phyloP scores from a whole-genome alignment of 495 filamentous ascomycete genomes.

The Trichoderma virens region DNA sequence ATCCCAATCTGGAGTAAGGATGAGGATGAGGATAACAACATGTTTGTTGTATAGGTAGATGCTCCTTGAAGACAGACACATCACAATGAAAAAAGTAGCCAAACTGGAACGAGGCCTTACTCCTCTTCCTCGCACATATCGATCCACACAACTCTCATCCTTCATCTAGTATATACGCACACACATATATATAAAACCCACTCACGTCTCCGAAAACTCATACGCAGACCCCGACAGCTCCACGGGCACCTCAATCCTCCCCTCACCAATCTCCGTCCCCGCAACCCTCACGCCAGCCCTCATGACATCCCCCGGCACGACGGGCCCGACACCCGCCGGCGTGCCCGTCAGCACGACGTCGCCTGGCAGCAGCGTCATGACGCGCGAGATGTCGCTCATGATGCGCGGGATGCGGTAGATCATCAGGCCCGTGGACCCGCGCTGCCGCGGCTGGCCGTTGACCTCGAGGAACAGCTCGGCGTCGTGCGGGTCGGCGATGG shows the following conservation, averaged over 20 bases:
- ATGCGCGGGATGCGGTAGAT: slow-evolving; percentile 82
- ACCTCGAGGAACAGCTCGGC: slow-evolving; percentile 77
- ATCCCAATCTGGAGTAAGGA: slow-evolving; percentile 40
- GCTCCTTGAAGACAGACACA: no score
- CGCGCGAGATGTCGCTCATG: slow-evolving; percentile 79
- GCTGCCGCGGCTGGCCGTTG: slow-evolving; percentile 64
- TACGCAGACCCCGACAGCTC: slow-evolving; percentile 54
- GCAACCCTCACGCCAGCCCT: slow-evolving; percentile 71
- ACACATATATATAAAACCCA: not conserved
- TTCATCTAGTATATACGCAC: not conserved
- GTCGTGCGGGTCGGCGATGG: slow-evolving; percentile 79
- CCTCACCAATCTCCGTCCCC: slow-evolving; percentile 81
- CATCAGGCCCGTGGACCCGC: slow-evolving; percentile 86
- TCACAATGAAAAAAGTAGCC: not conserved
- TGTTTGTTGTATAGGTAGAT: not conserved
- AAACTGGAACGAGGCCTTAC: no score
- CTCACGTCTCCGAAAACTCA: slow-evolving; percentile 54
- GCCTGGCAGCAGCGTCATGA: slow-evolving; percentile 89
- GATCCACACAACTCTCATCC: not conserved
- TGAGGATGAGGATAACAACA: not conserved
- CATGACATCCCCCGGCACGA: slow-evolving; percentile 83
- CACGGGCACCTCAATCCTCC: slow-evolving; percentile 74
- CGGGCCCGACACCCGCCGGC: slow-evolving; percentile 88
- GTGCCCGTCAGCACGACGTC: slow-evolving; percentile 93
- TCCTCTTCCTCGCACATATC: no score